Evolutionary conservation across 805 yeast species (phyloP), one percentile per base, ranked within the genome.

Genomic region (Pichia exigua): DNA sequence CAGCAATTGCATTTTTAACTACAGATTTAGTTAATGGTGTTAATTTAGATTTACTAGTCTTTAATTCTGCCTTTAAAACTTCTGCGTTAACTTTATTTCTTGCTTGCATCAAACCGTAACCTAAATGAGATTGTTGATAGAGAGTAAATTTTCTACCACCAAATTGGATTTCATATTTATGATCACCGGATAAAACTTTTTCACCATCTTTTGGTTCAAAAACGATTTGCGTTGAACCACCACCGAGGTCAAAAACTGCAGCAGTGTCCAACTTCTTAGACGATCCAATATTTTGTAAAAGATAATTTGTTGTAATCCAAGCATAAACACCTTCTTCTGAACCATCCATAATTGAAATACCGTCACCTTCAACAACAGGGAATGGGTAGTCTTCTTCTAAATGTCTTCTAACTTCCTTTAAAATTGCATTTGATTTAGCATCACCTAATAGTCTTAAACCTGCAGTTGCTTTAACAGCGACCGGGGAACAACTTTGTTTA

Each of bases 161-260:
- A 68, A 92, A 94, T 22, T 75, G 68, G 59, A 90, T 76, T 56
- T 79, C 78, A 65, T 83, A 90, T 68, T 87, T 87, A 72, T 89
- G 95, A 64, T 91, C 97, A 53, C 97, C 70, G 13, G 83, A 90
- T 46, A 77, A 71, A 85, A 92, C 79, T 57, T 73, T 65, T 61
- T 83, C 85, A 45, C 76, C 75, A 44, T 79, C 73, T 49, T 73
- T 68, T 22, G 99, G 99, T 74, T 94, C 98, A 68, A 94, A 94
- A 8, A 94, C 99, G 71, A 94, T 90, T 72, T 95, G 99, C 15
- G 99, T 94, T 8, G 97, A 89, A 4, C 98, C 98, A 63, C 99
- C 99, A 61, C 99, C 99, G 54, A 94, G 78, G 68, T 94, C 99
- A 64, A 94, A 94, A 12, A 94, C 96, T 22, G 98, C 99, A 47